Evolutionary conservation across 352 stramenopile species (phyloP), one percentile per base, ranked within the genome.

Genomic region (Aphanomyces invadans): DNA sequence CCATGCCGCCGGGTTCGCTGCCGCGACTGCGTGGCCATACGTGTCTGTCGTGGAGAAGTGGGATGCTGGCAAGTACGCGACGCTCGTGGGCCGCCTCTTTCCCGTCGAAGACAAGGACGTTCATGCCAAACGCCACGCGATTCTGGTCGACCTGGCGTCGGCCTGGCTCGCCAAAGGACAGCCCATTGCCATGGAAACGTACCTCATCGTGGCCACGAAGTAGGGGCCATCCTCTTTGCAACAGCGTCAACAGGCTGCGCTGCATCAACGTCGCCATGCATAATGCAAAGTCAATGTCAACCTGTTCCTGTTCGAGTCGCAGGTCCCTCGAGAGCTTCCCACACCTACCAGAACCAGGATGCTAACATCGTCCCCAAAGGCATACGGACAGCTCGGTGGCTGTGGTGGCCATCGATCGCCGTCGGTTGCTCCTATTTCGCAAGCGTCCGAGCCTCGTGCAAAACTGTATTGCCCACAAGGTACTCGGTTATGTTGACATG

Each of bases 101-200:
- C 70, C 66, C 0, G 31, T 77, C 7, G 72, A 79, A 0, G 71
- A 81, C 55, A 62, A 76, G 26, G 71, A 73, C 38, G 54, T 78
- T 2, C 59, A 71, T 39, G 69, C 71, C 31, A 38, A 60, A 28
- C 62, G 62, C 11, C 73, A 73, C 52, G 68, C 67, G 1, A 28
- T 82, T 15, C 68, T 78, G 19, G 73, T 76, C 65, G 75, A 75
- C 23, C 42, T 81, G 64, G 76, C 72, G 1, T 68, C 76, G 59
- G 75, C 81, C 62, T 87, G 75, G 75, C 73, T 87, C 7, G 72
- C 67, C 0, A 51, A n/a, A 5, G 77, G 79, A 15, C 68, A 72
- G 17, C 79, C 79, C 11, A 83, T 87, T 48, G 79, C 77, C 1
- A 62, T 85, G 28, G 79, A 87, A 64, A 76, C 73, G 21, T 83